These are phyloP conservation scores for Phaeodactylum tricornutum DNA, from an alignment of 108 stramenopile genomes.

Conservation along the genomic window DNA sequence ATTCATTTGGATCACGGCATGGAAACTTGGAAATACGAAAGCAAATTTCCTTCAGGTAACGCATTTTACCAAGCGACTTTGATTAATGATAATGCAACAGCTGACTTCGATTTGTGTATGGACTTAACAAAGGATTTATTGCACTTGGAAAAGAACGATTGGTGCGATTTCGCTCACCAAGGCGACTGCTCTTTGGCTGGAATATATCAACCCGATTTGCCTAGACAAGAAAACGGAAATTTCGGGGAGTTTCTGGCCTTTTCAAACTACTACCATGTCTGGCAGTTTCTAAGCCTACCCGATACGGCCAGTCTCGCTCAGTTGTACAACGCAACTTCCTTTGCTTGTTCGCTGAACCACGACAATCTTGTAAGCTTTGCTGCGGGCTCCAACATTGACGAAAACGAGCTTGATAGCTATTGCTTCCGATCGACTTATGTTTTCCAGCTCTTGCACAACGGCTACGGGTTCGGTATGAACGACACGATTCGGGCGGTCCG, in stretches of 20 bases:
- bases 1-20: conserved; percentile 41
- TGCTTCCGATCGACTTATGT: conserved; percentile 81
- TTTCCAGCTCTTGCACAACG: conserved; percentile 57
- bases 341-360: conserved; percentile 45
- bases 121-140: conserved; percentile 27
- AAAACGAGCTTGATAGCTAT: conserved; percentile 27
- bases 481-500: conserved; percentile 69
- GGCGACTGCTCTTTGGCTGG: conserved; percentile 87
- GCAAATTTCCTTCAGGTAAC: conserved; percentile 18
- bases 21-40: conserved; percentile 20
- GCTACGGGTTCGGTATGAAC: conserved; percentile 55
- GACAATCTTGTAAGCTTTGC: conserved; percentile 32
- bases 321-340: conserved; percentile 29
- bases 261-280: conserved; percentile 37
- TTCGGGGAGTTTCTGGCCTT: conserved; percentile 49
- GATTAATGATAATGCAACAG: conserved; percentile 31
- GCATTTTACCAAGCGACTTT: conserved; percentile 43
- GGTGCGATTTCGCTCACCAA: conserved; percentile 81
- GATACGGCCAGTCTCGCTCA: conserved; percentile 38
- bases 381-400: conserved; percentile 4
- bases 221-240: conserved; percentile 25
- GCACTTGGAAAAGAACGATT: conserved; percentile 44
- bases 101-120: conserved; percentile 46
- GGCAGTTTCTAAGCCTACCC: conserved; percentile 53
- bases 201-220: conserved; percentile 84